Evolutionary conservation across 768 basidiomycete species (phyloP).

Genomic region (Clavaria fumosa): DNA sequence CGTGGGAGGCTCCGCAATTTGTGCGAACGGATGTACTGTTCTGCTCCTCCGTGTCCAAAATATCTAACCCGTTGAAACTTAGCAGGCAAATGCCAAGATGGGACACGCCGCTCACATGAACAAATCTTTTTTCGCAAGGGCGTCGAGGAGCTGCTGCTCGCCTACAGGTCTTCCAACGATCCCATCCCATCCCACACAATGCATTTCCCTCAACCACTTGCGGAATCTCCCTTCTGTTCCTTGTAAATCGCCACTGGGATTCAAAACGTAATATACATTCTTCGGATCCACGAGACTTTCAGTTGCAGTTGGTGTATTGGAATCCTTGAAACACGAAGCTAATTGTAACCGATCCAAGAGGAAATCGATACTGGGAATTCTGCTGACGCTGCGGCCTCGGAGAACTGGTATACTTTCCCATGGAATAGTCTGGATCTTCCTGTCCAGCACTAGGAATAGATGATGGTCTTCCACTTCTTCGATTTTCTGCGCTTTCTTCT

Average conservation of each 20-base stretch:
- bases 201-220: constrained; percentile 64
- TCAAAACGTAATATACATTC: constrained; percentile 72
- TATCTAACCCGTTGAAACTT: constrained; percentile 39
- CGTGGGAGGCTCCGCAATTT: constrained; percentile 63
- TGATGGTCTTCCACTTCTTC: constrained; percentile 40
- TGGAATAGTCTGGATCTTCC: constrained; percentile 74
- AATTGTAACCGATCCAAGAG: constrained; percentile 67
- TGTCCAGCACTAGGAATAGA: constrained; percentile 79
- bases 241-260: constrained; percentile 81
- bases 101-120: constrained; percentile 58
- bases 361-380: constrained; percentile 86
- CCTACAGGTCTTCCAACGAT: constrained; percentile 59
- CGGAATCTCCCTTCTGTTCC: constrained; percentile 74
- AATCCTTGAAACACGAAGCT: constrained; percentile 28
- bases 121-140: constrained; percentile 60
- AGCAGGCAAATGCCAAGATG: background rate
- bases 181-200: constrained; percentile 68
- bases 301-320: constrained; percentile 18
- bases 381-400: constrained; percentile 72
- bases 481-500: constrained; percentile 9
- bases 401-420: constrained; percentile 93
- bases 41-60: constrained; percentile 93
- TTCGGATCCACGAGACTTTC: constrained; percentile 45
- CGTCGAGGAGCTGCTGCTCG: constrained; percentile 70
- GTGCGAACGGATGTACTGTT: constrained; percentile 85